A percentile compares a stretch with the other conserved stretches of the same genome.
These are phyloP conservation scores for Neofusicoccum parvum DNA, from an alignment of 2,329 filamentous ascomycete genomes.

Conservation along the genomic window DNA sequence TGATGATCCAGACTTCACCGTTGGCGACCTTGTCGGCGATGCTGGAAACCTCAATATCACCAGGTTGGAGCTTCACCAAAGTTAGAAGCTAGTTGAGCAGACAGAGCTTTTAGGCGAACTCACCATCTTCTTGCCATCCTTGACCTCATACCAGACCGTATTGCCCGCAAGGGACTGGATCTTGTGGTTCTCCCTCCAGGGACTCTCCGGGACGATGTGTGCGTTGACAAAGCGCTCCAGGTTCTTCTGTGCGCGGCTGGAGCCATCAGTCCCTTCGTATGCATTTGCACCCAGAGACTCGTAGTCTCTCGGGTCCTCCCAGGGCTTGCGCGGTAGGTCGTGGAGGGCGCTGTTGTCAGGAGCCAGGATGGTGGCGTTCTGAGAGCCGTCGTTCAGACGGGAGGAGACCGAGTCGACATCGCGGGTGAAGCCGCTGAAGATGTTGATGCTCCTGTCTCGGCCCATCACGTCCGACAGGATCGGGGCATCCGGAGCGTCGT, in stretches of 20 bases:
- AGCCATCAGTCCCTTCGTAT: conserved; percentile 74
- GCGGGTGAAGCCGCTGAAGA: conserved; percentile 80
- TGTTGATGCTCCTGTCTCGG: conserved; percentile 74
- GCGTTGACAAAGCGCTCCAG: conserved; percentile 80
- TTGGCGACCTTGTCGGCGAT: conserved; percentile 79
- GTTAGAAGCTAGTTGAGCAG: conserved; percentile 12
- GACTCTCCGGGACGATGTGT: conserved; percentile 74
- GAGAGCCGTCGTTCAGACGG: conserved; percentile 66
- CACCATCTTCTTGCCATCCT: conserved; percentile 67
- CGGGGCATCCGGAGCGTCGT: conserved; percentile 29
- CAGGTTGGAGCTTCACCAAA: conserved; percentile 69
- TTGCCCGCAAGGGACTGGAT: conserved; percentile 67
- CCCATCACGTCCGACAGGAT: conserved; percentile 84
- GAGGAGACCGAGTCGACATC: conserved; percentile 69
- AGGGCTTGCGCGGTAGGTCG: conserved; percentile 78
- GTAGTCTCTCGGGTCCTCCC: conserved; percentile 78
- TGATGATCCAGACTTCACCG: conserved; percentile 83
- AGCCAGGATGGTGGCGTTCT: conserved; percentile 83
- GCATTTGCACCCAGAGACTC: conserved; percentile 65
- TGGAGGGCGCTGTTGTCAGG: conserved; percentile 83
- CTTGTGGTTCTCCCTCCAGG: conserved; percentile 72
- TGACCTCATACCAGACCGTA: conserved; percentile 81
- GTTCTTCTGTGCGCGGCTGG: conserved; percentile 76
- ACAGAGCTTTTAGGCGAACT: conserved; percentile 33
- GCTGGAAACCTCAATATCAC: conserved; percentile 73